A percentile compares a stretch with the other conserved stretches of the same genome.
Conservation (phyloP, 495 filamentous ascomycete genomes). For the Polyplosphaeria fusca region DNA sequence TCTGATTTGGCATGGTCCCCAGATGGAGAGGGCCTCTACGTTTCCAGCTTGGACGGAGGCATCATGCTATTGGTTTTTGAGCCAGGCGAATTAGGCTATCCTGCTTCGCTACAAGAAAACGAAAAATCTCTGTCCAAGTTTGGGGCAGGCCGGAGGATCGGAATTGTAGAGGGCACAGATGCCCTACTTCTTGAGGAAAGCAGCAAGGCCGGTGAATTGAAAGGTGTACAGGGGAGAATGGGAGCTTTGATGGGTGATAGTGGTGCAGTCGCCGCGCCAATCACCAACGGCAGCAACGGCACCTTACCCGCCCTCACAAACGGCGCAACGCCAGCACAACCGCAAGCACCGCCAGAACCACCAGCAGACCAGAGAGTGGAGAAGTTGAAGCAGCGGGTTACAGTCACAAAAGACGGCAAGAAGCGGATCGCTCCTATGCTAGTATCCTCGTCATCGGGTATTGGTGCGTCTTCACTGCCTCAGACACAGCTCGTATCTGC, state of each 20-base stretch:
- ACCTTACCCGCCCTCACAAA: conserved; percentile 44
- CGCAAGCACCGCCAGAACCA: conserved; percentile 39
- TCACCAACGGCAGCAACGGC: conserved; percentile 40
- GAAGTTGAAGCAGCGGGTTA: conserved; percentile 81
- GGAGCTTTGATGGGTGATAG: conserved; percentile 91
- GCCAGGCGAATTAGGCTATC: conserved; percentile 68
- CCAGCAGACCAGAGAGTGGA: conserved; percentile 66
- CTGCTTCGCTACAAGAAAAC: conserved; percentile 77
- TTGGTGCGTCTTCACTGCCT: conserved; percentile 80
- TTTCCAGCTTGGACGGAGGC: conserved; percentile 81
- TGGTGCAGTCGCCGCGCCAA: conserved; percentile 19
- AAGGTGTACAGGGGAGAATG: conserved; percentile 90
- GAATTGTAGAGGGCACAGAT: conserved; percentile 85
- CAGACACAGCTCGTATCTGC: conserved; percentile 78
- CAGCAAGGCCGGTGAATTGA: conserved; percentile 85
- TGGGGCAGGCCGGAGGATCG: conserved; percentile 79
- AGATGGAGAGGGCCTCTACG: conserved; percentile 81
- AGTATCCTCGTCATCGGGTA: conserved; percentile 77
- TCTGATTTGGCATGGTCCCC: conserved; percentile 94
- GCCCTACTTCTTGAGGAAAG: conserved; percentile 82
- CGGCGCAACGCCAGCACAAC: conserved; percentile 26
- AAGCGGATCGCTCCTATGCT: conserved; percentile 91
- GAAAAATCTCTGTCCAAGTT: conserved; percentile 90
- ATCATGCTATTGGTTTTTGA: conserved; percentile 75
- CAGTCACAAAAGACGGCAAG: conserved; percentile 93